These are phyloP conservation scores for Flueggea neowawraea DNA, from an alignment of 441 rosid genomes.

Conservation along the genomic window DNA sequence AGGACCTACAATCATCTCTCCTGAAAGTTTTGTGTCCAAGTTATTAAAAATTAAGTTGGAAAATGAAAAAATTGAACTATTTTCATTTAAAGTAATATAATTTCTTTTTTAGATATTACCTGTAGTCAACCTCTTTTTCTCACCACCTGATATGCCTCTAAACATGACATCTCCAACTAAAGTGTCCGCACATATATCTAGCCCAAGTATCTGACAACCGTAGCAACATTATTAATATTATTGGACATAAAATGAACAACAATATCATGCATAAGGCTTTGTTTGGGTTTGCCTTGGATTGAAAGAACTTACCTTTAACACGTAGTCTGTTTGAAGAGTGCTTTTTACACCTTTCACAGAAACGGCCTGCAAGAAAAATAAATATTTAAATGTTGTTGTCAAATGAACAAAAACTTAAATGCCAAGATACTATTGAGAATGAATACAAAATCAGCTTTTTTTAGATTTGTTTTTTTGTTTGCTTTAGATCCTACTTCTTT, in stretches of 20 bases:
- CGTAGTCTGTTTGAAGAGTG: conserved; percentile 61
- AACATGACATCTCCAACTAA: conserved; percentile 52
- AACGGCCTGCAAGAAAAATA: conserved; percentile 31
- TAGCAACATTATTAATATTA: not conserved
- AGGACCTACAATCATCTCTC: conserved; percentile 71
- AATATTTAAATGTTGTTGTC: no score
- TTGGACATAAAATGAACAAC: no score
- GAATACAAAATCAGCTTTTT: no score
- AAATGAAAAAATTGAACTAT: not conserved
- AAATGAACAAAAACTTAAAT: no score
- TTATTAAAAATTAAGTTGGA: not conserved
- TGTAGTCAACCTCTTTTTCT: conserved; percentile 60
- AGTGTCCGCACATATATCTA: conserved; percentile 57
- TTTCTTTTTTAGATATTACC: conserved; percentile 20
- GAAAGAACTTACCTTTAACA: conserved; percentile 36
- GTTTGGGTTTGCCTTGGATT: not conserved
- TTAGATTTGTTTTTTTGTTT: no score
- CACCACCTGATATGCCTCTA: conserved; percentile 67
- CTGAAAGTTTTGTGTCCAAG: conserved; percentile 12
- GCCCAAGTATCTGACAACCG: conserved; percentile 44
- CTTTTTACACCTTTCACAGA: conserved; percentile 41
- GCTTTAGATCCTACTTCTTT: no score
- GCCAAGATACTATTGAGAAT: no score
- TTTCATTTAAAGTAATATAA: not conserved
- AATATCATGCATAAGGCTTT: no score